These are phyloP conservation scores for Chytriomyces confervae DNA, from an alignment of 192 early-diverging fungal species.

Conservation along the genomic window DNA sequence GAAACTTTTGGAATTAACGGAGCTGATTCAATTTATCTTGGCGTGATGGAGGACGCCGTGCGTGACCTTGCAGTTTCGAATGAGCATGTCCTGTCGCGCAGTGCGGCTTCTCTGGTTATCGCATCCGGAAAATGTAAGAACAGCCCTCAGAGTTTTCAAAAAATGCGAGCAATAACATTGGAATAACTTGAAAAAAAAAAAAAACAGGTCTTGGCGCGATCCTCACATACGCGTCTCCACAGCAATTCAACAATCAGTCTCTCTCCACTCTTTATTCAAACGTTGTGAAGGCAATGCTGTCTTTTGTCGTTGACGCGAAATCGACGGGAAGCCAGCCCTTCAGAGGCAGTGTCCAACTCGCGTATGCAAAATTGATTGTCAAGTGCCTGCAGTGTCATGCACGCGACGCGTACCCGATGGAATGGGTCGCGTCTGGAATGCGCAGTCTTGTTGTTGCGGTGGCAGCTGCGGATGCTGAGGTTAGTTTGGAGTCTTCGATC, in stretches of 20 bases:
- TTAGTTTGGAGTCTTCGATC: background rate
- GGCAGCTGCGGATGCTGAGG: background rate
- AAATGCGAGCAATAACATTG: too few species aligned
- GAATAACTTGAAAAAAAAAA: too few species aligned
- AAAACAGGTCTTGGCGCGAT: too few species aligned
- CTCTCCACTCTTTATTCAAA: too few species aligned
- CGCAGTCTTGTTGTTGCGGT: background rate
- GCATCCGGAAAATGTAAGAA: background rate
- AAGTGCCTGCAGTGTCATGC: slow-evolving; percentile 18
- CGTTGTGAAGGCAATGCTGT: too few species aligned
- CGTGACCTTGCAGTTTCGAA: background rate
- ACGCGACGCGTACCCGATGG: slow-evolving; percentile 20
- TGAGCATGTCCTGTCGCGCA: background rate
- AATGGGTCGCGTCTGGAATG: slow-evolving; percentile 18
- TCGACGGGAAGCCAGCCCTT: background rate
- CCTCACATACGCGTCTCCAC: too few species aligned
- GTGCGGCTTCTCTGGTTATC: background rate
- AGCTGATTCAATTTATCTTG: slow-evolving; percentile 20
- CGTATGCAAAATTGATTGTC: background rate
- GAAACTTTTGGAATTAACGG: slow-evolving; percentile 21
- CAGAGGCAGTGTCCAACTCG: background rate
- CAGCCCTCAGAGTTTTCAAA: too few species aligned
- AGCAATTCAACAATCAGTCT: too few species aligned
- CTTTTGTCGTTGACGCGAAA: too few species aligned
- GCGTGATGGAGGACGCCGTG: slow-evolving; percentile 9